Conservation (phyloP, 768 basidiomycete species). For the Omphalotus guepiniiformis region DNA sequence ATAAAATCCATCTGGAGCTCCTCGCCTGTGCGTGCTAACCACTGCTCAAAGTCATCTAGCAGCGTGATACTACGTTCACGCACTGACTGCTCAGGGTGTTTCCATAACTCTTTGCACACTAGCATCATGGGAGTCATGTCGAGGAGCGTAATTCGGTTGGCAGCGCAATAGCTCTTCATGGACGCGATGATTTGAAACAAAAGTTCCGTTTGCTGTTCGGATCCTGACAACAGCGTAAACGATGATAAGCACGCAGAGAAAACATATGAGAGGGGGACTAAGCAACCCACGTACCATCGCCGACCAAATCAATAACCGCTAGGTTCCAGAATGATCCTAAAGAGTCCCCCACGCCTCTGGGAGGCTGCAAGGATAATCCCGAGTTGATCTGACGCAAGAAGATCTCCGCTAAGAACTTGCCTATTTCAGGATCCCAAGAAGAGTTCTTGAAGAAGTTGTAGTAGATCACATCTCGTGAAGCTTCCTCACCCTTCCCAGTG, state of each 20-base stretch:
- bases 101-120: slow-evolving; percentile 5
- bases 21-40: slow-evolving; percentile 3
- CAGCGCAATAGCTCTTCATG: slow-evolving; percentile 1
- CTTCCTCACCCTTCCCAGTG: not conserved
- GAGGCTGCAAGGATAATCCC: not conserved
- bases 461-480: not conserved
- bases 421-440: slow-evolving; percentile 6
- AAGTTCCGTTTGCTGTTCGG: not conserved
- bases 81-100: not conserved
- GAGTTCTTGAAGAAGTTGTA: slow-evolving; percentile 7
- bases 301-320: slow-evolving; percentile 6
- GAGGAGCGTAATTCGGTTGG: slow-evolving; percentile 4
- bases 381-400: slow-evolving; percentile 6
- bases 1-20: slow-evolving; percentile 7
- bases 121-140: slow-evolving; percentile 6
- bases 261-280: not conserved
- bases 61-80: not conserved
- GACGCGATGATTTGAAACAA: slow-evolving; percentile 2
- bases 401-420: slow-evolving; percentile 4
- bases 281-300: slow-evolving; percentile 9
- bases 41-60: slow-evolving; percentile 3
- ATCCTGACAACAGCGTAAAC: not conserved
- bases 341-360: not conserved
- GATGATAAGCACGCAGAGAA: not conserved
- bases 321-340: slow-evolving; percentile 6